Conservation (phyloP, 1,284 basidiomycete genomes). For the Ceratobasidium sp. region DNA sequence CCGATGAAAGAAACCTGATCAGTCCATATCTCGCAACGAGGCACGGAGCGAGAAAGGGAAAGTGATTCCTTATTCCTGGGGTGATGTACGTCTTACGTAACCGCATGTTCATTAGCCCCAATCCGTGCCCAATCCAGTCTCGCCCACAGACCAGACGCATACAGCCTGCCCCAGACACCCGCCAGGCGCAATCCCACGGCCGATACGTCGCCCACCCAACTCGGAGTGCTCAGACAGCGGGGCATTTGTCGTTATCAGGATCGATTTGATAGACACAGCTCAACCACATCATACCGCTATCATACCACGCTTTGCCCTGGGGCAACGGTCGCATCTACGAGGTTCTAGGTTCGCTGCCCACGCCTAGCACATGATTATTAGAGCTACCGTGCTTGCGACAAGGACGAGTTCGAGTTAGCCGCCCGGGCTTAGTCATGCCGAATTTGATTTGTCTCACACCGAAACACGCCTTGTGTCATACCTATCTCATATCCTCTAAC, state of each 20-base stretch:
- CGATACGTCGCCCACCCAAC: too few species aligned
- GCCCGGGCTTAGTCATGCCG: background rate
- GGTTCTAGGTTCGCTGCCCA: too few species aligned
- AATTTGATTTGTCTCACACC: constrained; percentile 8
- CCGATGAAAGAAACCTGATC: constrained; percentile 6
- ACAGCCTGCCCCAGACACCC: background rate
- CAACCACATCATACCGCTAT: too few species aligned
- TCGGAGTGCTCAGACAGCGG: too few species aligned
- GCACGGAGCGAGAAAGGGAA: constrained; percentile 23
- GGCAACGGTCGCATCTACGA: background rate
- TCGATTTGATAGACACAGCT: too few species aligned
- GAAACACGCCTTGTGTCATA: background rate
- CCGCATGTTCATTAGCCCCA: background rate
- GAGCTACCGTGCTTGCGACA: too few species aligned
- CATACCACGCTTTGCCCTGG: background rate
- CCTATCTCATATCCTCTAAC: background rate
- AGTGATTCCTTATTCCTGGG: constrained; percentile 4
- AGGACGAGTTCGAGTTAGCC: too few species aligned
- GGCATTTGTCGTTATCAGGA: too few species aligned
- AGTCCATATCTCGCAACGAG: constrained; percentile 26
- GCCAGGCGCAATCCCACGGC: too few species aligned
- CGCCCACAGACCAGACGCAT: background rate
- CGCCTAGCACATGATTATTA: too few species aligned
- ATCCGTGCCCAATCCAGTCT: background rate
- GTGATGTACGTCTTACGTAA: constrained; percentile 26